phyloP scores from a whole-genome alignment of 2,329 filamentous ascomycete species.

The Chrysoporthe deuterocubensis region DNA sequence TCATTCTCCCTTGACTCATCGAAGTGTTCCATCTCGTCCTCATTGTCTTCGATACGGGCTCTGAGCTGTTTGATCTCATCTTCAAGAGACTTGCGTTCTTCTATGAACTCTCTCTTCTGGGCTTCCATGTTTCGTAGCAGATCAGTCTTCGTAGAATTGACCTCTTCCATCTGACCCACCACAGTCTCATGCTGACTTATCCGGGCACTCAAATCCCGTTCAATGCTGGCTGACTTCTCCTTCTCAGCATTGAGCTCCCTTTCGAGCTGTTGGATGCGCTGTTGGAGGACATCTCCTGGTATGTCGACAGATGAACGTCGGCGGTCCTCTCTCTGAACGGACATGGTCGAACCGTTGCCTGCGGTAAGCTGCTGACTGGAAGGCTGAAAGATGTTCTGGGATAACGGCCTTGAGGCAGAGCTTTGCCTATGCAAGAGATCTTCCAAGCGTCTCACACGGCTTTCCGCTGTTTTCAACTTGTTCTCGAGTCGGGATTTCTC shows the following conservation, averaged over 20 bases:
- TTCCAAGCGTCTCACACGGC: constrained; percentile 86
- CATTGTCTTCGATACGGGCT: constrained; percentile 80
- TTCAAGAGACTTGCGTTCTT: constrained; percentile 82
- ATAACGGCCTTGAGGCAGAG: constrained; percentile 58
- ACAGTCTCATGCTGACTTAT: constrained; percentile 62
- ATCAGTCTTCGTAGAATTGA: constrained; percentile 89
- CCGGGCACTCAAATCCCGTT: constrained; percentile 69
- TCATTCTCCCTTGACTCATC: constrained; percentile 84
- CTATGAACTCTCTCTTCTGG: constrained; percentile 83
- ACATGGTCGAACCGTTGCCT: constrained; percentile 54
- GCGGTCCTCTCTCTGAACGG: constrained; percentile 50
- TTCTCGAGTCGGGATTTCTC: constrained; percentile 78
- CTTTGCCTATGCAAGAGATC: constrained; percentile 87
- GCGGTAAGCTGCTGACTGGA: constrained; percentile 51
- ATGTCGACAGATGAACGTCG: constrained; percentile 45
- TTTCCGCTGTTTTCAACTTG: constrained; percentile 81
- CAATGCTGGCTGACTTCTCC: constrained; percentile 66
- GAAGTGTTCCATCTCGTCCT: constrained; percentile 88
- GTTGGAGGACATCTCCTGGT: constrained; percentile 46
- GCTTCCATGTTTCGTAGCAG: constrained; percentile 94
- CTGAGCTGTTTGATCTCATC: constrained; percentile 78
- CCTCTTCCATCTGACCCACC: constrained; percentile 77
- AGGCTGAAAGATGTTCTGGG: constrained; percentile 59
- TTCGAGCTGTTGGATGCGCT: constrained; percentile 69
- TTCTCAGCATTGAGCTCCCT: constrained; percentile 76